These are phyloP conservation scores for Alternaria gaisen DNA, from an alignment of 2,329 filamentous ascomycete genomes.

Conservation along the genomic window DNA sequence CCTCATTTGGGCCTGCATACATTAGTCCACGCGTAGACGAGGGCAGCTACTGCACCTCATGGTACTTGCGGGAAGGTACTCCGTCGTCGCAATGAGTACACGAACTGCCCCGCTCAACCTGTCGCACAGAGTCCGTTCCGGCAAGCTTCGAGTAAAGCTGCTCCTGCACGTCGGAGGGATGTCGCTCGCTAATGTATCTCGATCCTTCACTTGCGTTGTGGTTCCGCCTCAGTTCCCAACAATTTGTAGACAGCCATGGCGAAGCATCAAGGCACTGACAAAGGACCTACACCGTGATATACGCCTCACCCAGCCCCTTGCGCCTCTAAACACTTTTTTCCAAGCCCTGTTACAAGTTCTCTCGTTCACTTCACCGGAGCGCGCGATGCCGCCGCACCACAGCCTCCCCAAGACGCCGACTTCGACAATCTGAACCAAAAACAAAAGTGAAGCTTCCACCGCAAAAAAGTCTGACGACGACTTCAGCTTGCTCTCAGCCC, in stretches of 20 bases:
- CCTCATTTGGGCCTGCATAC: conserved; percentile 38
- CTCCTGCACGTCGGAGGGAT: conserved; percentile 29
- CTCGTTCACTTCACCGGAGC: conserved; percentile 1
- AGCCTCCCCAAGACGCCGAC: not conserved
- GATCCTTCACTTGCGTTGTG: not conserved
- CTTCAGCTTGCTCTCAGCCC: conserved; percentile 29
- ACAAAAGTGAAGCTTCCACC: conserved; percentile 34
- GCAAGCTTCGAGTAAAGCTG: conserved; percentile 22
- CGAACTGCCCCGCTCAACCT: conserved; percentile 10
- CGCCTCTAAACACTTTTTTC: not conserved
- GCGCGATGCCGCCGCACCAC: not conserved
- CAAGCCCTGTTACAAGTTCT: not conserved
- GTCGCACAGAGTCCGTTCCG: conserved; percentile 28
- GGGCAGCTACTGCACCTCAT: conserved; percentile 34
- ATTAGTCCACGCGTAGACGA: conserved; percentile 34
- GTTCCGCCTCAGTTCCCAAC: not conserved
- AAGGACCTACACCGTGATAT: not conserved
- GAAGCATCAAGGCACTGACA: not conserved
- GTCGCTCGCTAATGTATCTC: conserved; percentile 11
- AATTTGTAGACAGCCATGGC: not conserved
- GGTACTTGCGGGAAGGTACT: conserved; percentile 30
- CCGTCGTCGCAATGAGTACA: conserved; percentile 28
- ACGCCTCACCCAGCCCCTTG: not conserved
- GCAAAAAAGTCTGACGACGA: conserved; percentile 24
- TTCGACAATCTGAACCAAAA: not conserved